Percentiles rank a stretch among this genome's conserved stretches.
Conservation (phyloP, 2,329 filamentous ascomycete species). For the Sporothrix pseudoabietina region DNA sequence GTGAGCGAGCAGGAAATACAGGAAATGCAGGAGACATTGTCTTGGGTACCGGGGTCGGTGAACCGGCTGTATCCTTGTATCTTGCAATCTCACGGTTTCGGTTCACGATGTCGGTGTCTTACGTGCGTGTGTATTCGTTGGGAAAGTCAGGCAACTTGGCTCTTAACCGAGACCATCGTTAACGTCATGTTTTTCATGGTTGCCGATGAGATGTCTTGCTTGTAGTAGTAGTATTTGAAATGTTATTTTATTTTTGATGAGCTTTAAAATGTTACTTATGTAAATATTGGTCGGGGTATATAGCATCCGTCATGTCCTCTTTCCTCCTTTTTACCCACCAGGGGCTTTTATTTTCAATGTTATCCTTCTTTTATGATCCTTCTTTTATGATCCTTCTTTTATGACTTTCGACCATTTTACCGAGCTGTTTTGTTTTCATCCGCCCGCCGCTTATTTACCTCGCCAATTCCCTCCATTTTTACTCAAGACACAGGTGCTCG, state of each 20-base stretch:
- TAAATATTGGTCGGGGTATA: conserved; percentile 13
- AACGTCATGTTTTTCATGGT: neutral
- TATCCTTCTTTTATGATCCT: neutral
- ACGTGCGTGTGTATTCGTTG: neutral
- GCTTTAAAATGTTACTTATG: neutral
- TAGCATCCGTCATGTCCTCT: neutral
- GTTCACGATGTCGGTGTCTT: neutral
- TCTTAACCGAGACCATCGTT: neutral
- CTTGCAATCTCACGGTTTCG: neutral
- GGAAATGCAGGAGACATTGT: neutral
- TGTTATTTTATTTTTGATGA: neutral
- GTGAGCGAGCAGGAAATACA: neutral
- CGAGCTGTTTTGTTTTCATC: neutral
- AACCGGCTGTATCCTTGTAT: neutral
- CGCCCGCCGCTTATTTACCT: neutral
- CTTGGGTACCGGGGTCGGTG: neutral
- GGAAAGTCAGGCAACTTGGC: neutral
- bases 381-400: neutral
- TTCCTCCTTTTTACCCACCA: neutral
- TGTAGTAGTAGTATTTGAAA: neutral
- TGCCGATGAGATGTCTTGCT: neutral
- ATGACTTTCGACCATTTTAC: neutral
- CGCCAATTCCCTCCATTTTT: neutral
- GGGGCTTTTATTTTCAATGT: neutral
- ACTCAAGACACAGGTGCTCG: too few species aligned